phyloP scores from a whole-genome alignment of 352 stramenopile genomes.

The Pythium biforme region DNA sequence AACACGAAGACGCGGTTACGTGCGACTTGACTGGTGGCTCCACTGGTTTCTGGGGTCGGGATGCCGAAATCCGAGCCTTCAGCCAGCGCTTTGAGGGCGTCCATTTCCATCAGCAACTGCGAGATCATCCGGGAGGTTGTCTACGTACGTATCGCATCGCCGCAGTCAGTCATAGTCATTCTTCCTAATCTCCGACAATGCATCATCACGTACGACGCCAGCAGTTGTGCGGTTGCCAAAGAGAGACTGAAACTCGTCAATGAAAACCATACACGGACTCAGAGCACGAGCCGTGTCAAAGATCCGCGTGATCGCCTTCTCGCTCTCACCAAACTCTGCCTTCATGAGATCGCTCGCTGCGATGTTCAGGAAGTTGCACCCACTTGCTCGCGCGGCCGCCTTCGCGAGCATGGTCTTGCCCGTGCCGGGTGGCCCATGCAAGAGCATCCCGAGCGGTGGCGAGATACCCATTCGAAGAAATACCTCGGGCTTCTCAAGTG shows the following conservation, averaged over 20 bases:
- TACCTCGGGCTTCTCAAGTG: constrained; percentile 73
- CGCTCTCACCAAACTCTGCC: constrained; percentile 79
- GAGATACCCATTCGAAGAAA: constrained; percentile 82
- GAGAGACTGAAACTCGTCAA: constrained; percentile 87
- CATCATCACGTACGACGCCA: constrained; percentile 35
- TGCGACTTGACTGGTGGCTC: constrained; percentile 14
- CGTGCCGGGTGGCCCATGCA: constrained; percentile 78
- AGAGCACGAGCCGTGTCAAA: constrained; percentile 73
- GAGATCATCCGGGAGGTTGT: constrained; percentile 86
- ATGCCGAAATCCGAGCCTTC: constrained; percentile 28
- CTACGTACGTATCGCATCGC: constrained; percentile 28
- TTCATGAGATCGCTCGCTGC: constrained; percentile 79
- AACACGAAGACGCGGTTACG: constrained; percentile 73
- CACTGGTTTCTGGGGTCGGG: neutral
- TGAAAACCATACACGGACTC: constrained; percentile 85
- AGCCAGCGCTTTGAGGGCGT: constrained; percentile 56
- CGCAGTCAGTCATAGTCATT: neutral
- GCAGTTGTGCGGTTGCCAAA: constrained; percentile 78
- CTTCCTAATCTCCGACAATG: neutral
- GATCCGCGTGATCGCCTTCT: constrained; percentile 69
- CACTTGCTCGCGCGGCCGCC: constrained; percentile 65
- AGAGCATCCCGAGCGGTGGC: constrained; percentile 69
- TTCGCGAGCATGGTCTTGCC: constrained; percentile 89
- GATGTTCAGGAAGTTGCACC: constrained; percentile 85
- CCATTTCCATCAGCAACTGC: constrained; percentile 81